Conservation (phyloP, 164 flowering plant species). For the Sextonia rubra region DNA sequence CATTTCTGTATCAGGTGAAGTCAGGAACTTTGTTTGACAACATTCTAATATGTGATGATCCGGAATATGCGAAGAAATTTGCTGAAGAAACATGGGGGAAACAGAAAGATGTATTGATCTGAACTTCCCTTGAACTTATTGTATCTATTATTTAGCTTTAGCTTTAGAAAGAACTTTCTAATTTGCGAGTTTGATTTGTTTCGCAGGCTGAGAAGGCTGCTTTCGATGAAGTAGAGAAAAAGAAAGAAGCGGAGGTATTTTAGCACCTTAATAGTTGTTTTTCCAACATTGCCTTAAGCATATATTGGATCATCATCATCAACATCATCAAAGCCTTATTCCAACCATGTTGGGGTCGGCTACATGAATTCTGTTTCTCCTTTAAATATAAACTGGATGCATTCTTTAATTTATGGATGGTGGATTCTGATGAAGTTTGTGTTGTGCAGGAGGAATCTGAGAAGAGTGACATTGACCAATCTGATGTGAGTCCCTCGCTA, state of each 20-base stretch:
- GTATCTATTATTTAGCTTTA: too few species aligned
- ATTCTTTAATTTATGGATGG: too few species aligned
- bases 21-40: conserved; percentile 79
- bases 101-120: conserved; percentile 28
- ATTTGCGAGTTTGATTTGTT: not conserved
- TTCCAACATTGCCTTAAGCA: not conserved
- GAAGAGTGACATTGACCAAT: conserved; percentile 14
- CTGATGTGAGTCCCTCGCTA: conserved; percentile 13
- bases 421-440: too few species aligned
- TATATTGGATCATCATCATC: too few species aligned
- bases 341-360: too few species aligned
- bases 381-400: not conserved
- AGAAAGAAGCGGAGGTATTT: conserved; percentile 48
- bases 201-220: conserved; percentile 54
- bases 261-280: not conserved
- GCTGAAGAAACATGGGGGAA: conserved; percentile 55
- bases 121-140: not conserved
- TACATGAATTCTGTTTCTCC: too few species aligned
- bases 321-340: too few species aligned
- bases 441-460: conserved; percentile 14
- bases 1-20: conserved; percentile 19
- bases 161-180: not conserved
- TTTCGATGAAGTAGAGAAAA: conserved; percentile 60
- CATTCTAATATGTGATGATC: conserved; percentile 70
- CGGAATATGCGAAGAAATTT: conserved; percentile 65